phyloP scores from a whole-genome alignment of 2,329 filamentous ascomycete species.

The Botryosphaeria agaves region DNA sequence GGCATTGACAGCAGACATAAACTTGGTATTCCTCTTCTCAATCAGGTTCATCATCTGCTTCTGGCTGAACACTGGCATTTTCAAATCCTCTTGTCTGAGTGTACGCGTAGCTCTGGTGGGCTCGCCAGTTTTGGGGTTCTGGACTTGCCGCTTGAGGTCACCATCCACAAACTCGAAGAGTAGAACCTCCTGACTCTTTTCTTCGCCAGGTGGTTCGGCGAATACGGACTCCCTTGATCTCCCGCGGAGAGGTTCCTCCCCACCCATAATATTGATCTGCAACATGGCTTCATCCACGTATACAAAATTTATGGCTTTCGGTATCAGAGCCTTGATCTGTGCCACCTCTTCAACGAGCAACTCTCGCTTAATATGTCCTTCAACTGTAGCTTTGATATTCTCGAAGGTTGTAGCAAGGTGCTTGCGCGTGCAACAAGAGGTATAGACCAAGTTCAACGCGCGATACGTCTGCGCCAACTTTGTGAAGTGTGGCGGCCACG shows the following conservation, averaged over 20 bases:
- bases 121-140: slow-evolving; percentile 55
- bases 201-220: slow-evolving; percentile 18
- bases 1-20: slow-evolving; percentile 54
- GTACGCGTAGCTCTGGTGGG: slow-evolving; percentile 49
- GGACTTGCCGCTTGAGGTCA: slow-evolving; percentile 68
- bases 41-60: slow-evolving; percentile 83
- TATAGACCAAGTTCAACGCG: slow-evolving; percentile 83
- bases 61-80: slow-evolving; percentile 84
- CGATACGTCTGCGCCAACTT: slow-evolving; percentile 59
- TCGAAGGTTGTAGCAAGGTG: slow-evolving; percentile 85
- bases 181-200: slow-evolving; percentile 52
- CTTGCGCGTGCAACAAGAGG: slow-evolving; percentile 85
- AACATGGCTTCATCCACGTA: slow-evolving; percentile 77
- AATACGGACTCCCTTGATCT: slow-evolving; percentile 33
- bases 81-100: slow-evolving; percentile 61
- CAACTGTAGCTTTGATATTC: slow-evolving; percentile 69
- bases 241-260: slow-evolving; percentile 45
- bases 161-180: slow-evolving; percentile 89
- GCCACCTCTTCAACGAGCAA: slow-evolving; percentile 66
- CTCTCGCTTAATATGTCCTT: slow-evolving; percentile 57
- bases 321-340: slow-evolving; percentile 60
- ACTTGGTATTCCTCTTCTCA: slow-evolving; percentile 76
- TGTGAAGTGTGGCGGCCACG: slow-evolving; percentile 64
- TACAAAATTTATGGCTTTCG: slow-evolving; percentile 61
- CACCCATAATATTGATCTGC: slow-evolving; percentile 59